These are phyloP conservation scores for Pseudevernia furfuracea DNA, from an alignment of 495 filamentous ascomycete species.

Conservation along the genomic window DNA sequence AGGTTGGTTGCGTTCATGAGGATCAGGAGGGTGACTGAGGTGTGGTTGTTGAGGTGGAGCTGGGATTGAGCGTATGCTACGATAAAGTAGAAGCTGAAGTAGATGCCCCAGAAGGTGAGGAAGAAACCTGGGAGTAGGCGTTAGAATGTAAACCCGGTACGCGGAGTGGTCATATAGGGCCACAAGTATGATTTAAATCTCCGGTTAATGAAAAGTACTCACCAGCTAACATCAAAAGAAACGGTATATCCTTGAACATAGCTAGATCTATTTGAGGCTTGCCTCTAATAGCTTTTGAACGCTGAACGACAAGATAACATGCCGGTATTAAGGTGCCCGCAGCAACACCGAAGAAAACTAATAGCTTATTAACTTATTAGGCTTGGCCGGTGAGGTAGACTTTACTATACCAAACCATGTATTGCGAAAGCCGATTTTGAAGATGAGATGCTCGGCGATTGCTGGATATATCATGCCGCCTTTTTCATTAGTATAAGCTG, in stretches of 20 bases:
- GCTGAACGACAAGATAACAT: not conserved
- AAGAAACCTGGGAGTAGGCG: constrained; percentile 42
- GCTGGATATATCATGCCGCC: constrained; percentile 70
- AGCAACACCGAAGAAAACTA: constrained; percentile 10
- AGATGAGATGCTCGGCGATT: constrained; percentile 59
- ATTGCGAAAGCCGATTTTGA: constrained; percentile 66
- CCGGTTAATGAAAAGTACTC: not conserved
- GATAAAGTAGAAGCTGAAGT: constrained; percentile 71
- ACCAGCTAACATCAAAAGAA: constrained; percentile 50
- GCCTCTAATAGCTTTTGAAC: constrained; percentile 44
- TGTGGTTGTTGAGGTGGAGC: constrained; percentile 21
- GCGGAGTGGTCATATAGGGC: not conserved
- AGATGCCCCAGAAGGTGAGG: constrained; percentile 57
- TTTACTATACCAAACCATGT: constrained; percentile 31
- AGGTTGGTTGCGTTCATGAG: constrained; percentile 66
- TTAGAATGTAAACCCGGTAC: not conserved
- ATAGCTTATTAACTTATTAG: not conserved
- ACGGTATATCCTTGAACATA: constrained; percentile 58
- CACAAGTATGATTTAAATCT: not conserved
- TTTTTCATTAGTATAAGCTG: constrained; percentile 21
- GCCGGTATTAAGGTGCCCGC: not conserved
- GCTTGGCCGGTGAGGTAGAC: not conserved
- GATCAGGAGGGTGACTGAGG: constrained; percentile 52
- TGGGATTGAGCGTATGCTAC: constrained; percentile 22
- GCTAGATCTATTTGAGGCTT: constrained; percentile 53